A percentile compares a stretch with the other conserved stretches of the same genome.
These are phyloP conservation scores for Metschnikowia amazonensis DNA, from an alignment of 805 yeast genomes.

Conservation along the genomic window DNA sequence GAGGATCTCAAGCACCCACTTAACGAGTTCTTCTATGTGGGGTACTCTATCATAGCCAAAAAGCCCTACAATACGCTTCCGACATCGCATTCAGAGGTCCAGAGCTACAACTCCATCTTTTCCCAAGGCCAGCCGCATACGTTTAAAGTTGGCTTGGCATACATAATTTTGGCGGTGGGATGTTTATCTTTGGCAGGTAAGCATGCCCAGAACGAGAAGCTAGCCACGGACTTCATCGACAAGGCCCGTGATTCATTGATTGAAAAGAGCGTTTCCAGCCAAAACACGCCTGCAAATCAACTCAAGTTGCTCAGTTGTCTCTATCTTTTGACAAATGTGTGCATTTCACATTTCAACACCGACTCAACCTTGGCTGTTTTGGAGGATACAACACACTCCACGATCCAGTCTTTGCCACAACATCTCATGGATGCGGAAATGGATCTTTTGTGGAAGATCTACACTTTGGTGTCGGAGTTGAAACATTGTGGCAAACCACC, in stretches of 20 bases:
- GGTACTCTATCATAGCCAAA: slow-evolving; percentile 23
- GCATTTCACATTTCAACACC: slow-evolving; percentile 41
- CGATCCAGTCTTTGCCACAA: slow-evolving; percentile 33
- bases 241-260: slow-evolving; percentile 44
- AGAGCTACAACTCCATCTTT: slow-evolving; percentile 20
- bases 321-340: slow-evolving; percentile 42
- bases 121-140: slow-evolving; percentile 20
- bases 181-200: slow-evolving; percentile 20
- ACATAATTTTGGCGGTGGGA: slow-evolving; percentile 46
- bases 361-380: slow-evolving; percentile 48
- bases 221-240: slow-evolving; percentile 35
- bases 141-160: slow-evolving; percentile 39
- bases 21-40: slow-evolving; percentile 31
- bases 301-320: slow-evolving; percentile 25
- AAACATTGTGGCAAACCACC: slow-evolving; percentile 26
- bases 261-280: slow-evolving; percentile 32
- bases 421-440: slow-evolving; percentile 31
- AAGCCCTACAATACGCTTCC: slow-evolving; percentile 20
- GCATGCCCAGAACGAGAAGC: slow-evolving; percentile 27
- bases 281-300: slow-evolving; percentile 19
- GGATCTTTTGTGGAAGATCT: slow-evolving; percentile 47
- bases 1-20: slow-evolving; percentile 13
- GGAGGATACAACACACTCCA: slow-evolving; percentile 44
- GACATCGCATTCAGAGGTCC: slow-evolving; percentile 20
- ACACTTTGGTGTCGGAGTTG: slow-evolving; percentile 41